Conservation (phyloP, 306 rosid genomes). For the Medicago lupulina region DNA sequence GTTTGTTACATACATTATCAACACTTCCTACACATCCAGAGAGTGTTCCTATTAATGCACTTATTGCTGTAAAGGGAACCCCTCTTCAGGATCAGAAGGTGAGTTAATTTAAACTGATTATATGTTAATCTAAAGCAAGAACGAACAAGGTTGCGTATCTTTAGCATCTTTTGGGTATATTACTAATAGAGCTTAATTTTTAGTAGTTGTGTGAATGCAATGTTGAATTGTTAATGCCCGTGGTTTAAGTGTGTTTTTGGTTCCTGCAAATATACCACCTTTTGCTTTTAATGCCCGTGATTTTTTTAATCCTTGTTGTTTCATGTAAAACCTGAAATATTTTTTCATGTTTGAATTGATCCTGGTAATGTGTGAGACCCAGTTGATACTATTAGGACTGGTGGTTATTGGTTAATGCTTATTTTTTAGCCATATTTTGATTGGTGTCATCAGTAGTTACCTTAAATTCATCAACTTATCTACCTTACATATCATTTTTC, state of each 20-base stretch:
- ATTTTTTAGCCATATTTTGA: neutral
- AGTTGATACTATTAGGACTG: too few relatives aligned
- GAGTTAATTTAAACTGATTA: slow-evolving; percentile 25
- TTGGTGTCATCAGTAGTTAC: neutral
- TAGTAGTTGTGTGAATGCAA: neutral
- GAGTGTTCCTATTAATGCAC: slow-evolving; percentile 95
- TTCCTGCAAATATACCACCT: neutral
- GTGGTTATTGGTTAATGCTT: too few relatives aligned
- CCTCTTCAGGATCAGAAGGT: slow-evolving; percentile 96
- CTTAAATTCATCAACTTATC: neutral
- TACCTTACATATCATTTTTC: neutral
- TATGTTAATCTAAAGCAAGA: slow-evolving; percentile 5
- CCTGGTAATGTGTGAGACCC: too few relatives aligned
- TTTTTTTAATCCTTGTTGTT: neutral
- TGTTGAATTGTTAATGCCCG: neutral
- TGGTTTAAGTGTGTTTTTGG: neutral
- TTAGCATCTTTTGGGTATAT: slow-evolving; percentile 1
- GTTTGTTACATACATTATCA: slow-evolving; percentile 93
- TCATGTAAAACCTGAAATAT: too few relatives aligned
- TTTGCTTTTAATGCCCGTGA: neutral
- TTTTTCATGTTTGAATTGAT: too few relatives aligned
- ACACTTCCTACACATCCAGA: slow-evolving; percentile 97
- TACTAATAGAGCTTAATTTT: neutral
- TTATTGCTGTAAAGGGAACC: slow-evolving; percentile 90
- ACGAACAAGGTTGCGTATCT: neutral